Base-by-base conservation (phyloP, 1,284 basidiomycete genomes). In the Boletellus dicymbophilus region DNA sequence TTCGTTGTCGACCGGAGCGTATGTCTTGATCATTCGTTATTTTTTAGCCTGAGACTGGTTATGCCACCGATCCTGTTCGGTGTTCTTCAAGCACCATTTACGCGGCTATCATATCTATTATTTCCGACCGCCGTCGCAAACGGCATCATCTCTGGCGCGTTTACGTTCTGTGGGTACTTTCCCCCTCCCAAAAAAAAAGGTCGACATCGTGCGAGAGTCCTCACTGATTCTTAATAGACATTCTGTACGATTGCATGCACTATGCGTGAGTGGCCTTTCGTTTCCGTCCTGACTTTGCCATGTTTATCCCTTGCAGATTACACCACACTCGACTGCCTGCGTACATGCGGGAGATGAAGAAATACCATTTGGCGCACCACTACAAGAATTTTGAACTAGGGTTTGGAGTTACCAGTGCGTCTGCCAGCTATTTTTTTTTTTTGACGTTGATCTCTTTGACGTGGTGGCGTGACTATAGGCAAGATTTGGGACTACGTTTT, bases 311-410 rank as follows among this genome's bases (percentile, higher is more conserved):
- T 39, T 62, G 23, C 50, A 89, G 87, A 18, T 76, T 95, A 46
- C 93, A 95, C 66, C 93, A 95, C 74, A 90, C 89, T n/a, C 85
- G 79, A 57, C 82, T 99, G 25, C 95, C 95, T 0, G 74, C 84
- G 38, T 97, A 98, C 73, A 72, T 98, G 70, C 80, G 80, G 49
- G 86, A 95, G 68, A 88, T 93, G 88, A 99, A 99, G 79, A 90
- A 91, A 68, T 98, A 98, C 66, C 96, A 99, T 65, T 83, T 99
- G 57, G 94, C 94, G n/a, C 95, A 98, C 67, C 96, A 98, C 71
- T 98, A 95, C 79, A 95, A 96, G 74, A 95, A 98, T 78, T 97
- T 93, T 67, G 95, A 98, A 67, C 86, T 98, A 42, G 96, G 95
- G n/a, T 99, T 96, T 64, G 96, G 96, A 42, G 96, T 99, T 20